phyloP scores from a whole-genome alignment of 306 rosid species.

The Echinosophora koreensis region DNA sequence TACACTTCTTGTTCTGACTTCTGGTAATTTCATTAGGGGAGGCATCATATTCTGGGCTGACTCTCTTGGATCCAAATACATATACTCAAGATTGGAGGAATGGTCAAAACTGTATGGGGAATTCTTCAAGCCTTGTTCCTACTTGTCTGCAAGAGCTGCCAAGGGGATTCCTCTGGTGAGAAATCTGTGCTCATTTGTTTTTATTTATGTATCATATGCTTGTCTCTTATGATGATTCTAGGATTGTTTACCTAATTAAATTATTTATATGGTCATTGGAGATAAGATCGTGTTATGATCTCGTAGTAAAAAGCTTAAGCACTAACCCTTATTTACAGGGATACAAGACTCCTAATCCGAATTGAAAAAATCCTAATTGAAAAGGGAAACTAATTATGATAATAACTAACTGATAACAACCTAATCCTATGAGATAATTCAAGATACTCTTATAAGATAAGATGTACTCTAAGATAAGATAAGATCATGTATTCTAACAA shows the following conservation, averaged over 20 bases:
- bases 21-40: constrained; percentile 71
- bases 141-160: constrained; percentile 93
- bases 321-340: too few relatives aligned
- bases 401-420: too few relatives aligned
- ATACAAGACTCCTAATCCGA: too few relatives aligned
- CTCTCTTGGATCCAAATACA: constrained; percentile 87
- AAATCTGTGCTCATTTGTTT: constrained; percentile 35
- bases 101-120: constrained; percentile 82
- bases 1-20: constrained; percentile 32
- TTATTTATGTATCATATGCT: neutral
- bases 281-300: too few relatives aligned
- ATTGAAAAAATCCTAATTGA: too few relatives aligned
- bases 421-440: too few relatives aligned
- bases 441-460: too few relatives aligned
- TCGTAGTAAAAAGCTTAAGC: too few relatives aligned
- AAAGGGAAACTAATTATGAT: too few relatives aligned
- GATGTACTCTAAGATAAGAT: too few relatives aligned
- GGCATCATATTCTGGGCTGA: constrained; percentile 98
- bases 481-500: too few relatives aligned
- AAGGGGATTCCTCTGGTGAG: constrained; percentile 84
- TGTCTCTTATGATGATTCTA: neutral
- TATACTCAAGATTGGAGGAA: constrained; percentile 77
- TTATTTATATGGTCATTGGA: constrained; percentile 8
- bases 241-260: neutral
- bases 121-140: constrained; percentile 91